Evolutionary conservation across 495 filamentous ascomycete species (phyloP).

Genomic region (Chaetomidium leptoderma): DNA sequence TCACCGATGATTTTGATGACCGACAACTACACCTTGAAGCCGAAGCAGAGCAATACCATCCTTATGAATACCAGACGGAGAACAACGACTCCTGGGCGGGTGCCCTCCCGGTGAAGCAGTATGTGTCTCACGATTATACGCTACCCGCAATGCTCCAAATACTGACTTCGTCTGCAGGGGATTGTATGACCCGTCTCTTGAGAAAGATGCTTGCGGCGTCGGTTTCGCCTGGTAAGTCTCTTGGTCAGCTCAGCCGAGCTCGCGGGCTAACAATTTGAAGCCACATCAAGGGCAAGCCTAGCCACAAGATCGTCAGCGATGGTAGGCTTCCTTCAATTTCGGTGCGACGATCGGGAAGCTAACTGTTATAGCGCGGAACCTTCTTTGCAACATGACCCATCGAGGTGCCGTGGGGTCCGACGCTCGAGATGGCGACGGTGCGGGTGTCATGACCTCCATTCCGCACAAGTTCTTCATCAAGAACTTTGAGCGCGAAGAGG

Average conservation of each 20-base stretch:
- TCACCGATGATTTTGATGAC: slow-evolving; percentile 52
- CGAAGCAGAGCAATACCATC: slow-evolving; percentile 50
- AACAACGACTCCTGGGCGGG: slow-evolving; percentile 94
- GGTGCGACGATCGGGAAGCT: not conserved
- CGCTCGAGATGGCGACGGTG: slow-evolving; percentile 94
- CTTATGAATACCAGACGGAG: slow-evolving; percentile 79
- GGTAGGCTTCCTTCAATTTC: slow-evolving; percentile 53
- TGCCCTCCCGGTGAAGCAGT: slow-evolving; percentile 91
- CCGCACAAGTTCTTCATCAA: slow-evolving; percentile 99
- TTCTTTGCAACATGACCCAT: slow-evolving; percentile 99
- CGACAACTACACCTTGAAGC: slow-evolving; percentile 51
- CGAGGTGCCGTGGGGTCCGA: slow-evolving; percentile 97
- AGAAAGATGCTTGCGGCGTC: slow-evolving; percentile 99
- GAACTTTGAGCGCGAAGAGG: slow-evolving; percentile 89
- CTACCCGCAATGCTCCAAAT: not conserved
- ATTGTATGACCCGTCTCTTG: slow-evolving; percentile 91
- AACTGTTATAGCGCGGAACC: slow-evolving; percentile 63
- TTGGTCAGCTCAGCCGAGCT: not conserved
- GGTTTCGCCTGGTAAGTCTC: slow-evolving; percentile 91
- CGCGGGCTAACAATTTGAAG: slow-evolving; percentile 41
- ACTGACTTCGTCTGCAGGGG: slow-evolving; percentile 46
- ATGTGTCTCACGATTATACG: slow-evolving; percentile 22
- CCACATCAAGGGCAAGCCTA: slow-evolving; percentile 94
- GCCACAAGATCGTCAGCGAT: slow-evolving; percentile 99
- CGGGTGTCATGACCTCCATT: slow-evolving; percentile 99